Conservation (phyloP, 2,329 filamentous ascomycete genomes). For the Penicillium decumbens region DNA sequence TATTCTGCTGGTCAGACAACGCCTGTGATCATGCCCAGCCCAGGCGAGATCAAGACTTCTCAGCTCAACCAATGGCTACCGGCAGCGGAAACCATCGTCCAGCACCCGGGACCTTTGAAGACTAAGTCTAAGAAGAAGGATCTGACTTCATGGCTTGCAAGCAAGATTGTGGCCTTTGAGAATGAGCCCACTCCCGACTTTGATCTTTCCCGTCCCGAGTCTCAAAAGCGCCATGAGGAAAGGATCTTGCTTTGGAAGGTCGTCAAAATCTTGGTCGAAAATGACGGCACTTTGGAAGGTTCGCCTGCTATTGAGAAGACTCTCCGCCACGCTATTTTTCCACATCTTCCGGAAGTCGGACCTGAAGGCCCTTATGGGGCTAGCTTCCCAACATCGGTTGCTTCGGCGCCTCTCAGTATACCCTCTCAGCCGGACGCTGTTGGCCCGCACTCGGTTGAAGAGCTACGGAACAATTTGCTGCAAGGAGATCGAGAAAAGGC, state of each 20-base stretch:
- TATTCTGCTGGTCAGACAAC: conserved; percentile 69
- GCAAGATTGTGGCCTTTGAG: conserved; percentile 71
- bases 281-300: conserved; percentile 78
- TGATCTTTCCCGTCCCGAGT: conserved; percentile 48
- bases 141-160: conserved; percentile 70
- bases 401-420: conserved; percentile 34
- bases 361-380: conserved; percentile 24
- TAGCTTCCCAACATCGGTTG: conserved; percentile 29
- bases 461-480: conserved; percentile 68
- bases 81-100: conserved; percentile 65
- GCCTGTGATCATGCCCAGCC: conserved; percentile 74
- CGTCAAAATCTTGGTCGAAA: conserved; percentile 72
- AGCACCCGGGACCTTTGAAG: conserved; percentile 85
- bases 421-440: conserved; percentile 59
- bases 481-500: conserved; percentile 83
- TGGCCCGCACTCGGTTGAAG: conserved; percentile 64
- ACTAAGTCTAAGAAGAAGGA: conserved; percentile 96
- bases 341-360: conserved; percentile 44
- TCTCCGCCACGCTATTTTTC: conserved; percentile 68
- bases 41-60: conserved; percentile 75
- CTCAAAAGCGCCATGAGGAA: conserved; percentile 68
- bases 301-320: conserved; percentile 66
- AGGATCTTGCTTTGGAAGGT: conserved; percentile 84
- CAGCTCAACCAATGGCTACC: conserved; percentile 70
- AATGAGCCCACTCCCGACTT: conserved; percentile 44